Evolutionary conservation across 176 grass and related monocot species (phyloP).

Genomic region (Canna indica): DNA sequence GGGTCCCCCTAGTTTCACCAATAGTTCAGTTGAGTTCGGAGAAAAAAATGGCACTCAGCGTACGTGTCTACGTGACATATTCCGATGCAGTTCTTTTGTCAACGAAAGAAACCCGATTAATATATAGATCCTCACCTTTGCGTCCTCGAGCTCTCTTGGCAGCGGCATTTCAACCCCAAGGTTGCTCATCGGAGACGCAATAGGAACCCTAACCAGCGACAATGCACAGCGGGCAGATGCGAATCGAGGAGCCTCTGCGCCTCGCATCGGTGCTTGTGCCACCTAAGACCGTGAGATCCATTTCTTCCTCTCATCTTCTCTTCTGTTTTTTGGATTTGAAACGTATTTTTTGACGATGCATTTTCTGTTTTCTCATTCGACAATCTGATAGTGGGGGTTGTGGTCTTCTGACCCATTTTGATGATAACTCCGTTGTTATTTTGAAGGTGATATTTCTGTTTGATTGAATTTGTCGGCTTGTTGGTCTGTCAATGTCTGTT

Average conservation of each 20-base stretch:
- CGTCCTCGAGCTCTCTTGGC: no score
- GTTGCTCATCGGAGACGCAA: neutral
- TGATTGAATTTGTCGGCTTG: neutral
- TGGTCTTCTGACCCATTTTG: neutral
- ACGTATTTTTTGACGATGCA: neutral
- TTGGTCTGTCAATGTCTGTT: neutral
- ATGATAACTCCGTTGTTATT: neutral
- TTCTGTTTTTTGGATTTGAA: neutral
- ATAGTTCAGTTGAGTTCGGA: no score
- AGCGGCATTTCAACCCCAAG: no score
- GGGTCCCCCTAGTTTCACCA: no score
- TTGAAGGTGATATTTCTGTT: neutral
- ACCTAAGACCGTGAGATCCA: conserved; percentile 47
- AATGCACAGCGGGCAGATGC: conserved; percentile 43
- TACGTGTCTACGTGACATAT: no score
- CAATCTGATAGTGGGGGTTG: neutral
- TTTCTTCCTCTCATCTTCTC: neutral
- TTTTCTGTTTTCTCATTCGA: neutral
- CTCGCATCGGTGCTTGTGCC: conserved; percentile 61
- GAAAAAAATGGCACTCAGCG: no score
- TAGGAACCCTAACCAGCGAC: neutral
- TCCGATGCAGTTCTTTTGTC: no score
- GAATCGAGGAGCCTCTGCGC: conserved; percentile 78
- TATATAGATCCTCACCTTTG: no score
- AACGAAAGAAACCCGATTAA: no score